A percentile compares a stretch with the other conserved stretches of the same genome.
Evolutionary conservation across 768 basidiomycete genomes (phyloP).

Genomic region (Lactarius pseudohatsudake): DNA sequence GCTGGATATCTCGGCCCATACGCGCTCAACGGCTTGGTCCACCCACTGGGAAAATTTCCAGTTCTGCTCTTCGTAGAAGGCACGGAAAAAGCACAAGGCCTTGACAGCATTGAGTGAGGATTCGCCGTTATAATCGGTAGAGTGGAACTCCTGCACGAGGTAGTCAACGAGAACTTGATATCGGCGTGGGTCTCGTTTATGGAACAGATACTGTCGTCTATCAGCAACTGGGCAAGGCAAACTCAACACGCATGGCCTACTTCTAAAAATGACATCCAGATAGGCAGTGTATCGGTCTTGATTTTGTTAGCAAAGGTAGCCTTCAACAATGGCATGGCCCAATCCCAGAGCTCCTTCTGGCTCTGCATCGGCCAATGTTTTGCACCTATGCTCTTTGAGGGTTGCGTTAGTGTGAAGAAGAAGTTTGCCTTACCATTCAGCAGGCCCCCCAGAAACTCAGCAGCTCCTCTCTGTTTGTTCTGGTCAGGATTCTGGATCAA

Average conservation of each 20-base stretch:
- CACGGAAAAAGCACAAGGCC: slow-evolving; percentile 62
- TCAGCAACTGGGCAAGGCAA: slow-evolving; percentile 3
- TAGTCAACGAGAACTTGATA: slow-evolving; percentile 78
- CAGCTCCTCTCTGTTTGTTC: slow-evolving; percentile 85
- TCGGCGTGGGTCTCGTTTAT: slow-evolving; percentile 79
- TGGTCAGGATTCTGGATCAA: slow-evolving; percentile 71
- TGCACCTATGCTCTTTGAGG: slow-evolving; percentile 48
- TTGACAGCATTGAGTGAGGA: slow-evolving; percentile 81
- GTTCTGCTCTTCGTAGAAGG: slow-evolving; percentile 70
- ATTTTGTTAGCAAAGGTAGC: slow-evolving; percentile 68
- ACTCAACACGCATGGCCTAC: slow-evolving; percentile 38
- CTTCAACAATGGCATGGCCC: slow-evolving; percentile 70
- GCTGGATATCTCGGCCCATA: slow-evolving; percentile 68
- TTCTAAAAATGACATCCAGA: slow-evolving; percentile 81
- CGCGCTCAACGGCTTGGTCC: slow-evolving; percentile 61
- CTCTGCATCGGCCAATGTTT: slow-evolving; percentile 84
- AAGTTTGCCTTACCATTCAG: slow-evolving; percentile 47
- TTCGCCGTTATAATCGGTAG: slow-evolving; percentile 76
- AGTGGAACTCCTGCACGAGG: slow-evolving; percentile 59
- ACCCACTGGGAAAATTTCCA: slow-evolving; percentile 84
- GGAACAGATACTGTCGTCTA: slow-evolving; percentile 62
- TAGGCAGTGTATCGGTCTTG: slow-evolving; percentile 75
- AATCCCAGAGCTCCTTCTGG: slow-evolving; percentile 71
- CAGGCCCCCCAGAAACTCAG: slow-evolving; percentile 79
- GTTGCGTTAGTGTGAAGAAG: slow-evolving; percentile 1